These are phyloP conservation scores for Epichloe elymi DNA, from an alignment of 2,329 filamentous ascomycete genomes.

Conservation along the genomic window DNA sequence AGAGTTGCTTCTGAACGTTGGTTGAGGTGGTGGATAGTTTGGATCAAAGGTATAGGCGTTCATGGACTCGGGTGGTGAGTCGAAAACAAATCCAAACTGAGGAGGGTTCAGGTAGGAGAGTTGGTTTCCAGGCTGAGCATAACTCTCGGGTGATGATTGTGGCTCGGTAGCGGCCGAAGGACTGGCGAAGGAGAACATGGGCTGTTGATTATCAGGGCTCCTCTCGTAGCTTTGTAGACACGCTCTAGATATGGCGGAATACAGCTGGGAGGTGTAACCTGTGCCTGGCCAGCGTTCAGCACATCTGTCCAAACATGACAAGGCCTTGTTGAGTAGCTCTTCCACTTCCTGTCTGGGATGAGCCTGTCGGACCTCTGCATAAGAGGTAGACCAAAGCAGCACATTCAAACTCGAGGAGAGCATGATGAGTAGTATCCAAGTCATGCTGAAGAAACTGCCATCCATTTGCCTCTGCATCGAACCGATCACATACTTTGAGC, in stretches of 20 bases:
- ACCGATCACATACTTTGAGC: constrained; percentile 67
- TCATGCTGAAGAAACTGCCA: constrained; percentile 65
- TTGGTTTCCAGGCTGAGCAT: constrained; percentile 16
- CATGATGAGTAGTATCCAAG: constrained; percentile 83
- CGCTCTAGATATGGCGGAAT: constrained; percentile 71
- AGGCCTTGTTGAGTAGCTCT: constrained; percentile 55
- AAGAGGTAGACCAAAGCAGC: constrained; percentile 83
- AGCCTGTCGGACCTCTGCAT: constrained; percentile 62
- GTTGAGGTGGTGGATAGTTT: constrained; percentile 31
- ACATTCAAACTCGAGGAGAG: constrained; percentile 89
- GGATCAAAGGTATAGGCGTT: constrained; percentile 31
- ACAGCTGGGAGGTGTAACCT: constrained; percentile 69
- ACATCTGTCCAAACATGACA: constrained; percentile 68
- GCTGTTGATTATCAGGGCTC: constrained; percentile 11
- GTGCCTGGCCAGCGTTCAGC: constrained; percentile 88
- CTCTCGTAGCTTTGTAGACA: constrained; percentile 79
- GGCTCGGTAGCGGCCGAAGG: constrained; percentile 19
- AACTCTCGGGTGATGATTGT: constrained; percentile 19
- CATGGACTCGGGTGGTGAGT: constrained; percentile 41
- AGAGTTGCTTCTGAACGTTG: constrained; percentile 50
- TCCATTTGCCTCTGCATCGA: constrained; percentile 71
- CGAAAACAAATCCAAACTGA: constrained; percentile 46
- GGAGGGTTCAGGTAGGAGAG: constrained; percentile 33
- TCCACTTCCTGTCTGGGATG: constrained; percentile 67
- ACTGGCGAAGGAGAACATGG: constrained; percentile 20